Conservation (phyloP, 225 moss, liverwort and hornwort species). For the Anthoceros angustus region DNA sequence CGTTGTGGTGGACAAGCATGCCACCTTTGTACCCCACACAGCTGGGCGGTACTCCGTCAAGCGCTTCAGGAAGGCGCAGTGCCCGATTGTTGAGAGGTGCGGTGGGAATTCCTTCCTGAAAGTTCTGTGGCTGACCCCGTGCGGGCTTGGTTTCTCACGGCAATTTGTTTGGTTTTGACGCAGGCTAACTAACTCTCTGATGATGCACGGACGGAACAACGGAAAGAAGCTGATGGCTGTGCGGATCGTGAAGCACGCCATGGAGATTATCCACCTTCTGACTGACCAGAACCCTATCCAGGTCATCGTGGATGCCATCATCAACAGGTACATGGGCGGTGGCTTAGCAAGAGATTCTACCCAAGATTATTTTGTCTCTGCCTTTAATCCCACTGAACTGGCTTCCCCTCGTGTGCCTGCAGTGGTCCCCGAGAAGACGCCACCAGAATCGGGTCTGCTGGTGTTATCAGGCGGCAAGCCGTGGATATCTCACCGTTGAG, state of each 20-base stretch:
- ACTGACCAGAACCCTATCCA: constrained; percentile 66
- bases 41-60: constrained; percentile 69
- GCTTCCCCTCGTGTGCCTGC: background rate
- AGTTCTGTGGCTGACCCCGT: background rate
- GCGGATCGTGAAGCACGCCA: constrained; percentile 71
- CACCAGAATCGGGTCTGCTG: constrained; percentile 72
- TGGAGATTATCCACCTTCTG: constrained; percentile 77
- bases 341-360: too few species aligned
- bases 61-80: constrained; percentile 68
- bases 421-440: constrained; percentile 82
- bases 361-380: background rate
- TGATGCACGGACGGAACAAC: constrained; percentile 86
- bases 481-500: constrained; percentile 78
- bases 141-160: too few species aligned
- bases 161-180: background rate
- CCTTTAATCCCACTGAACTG: background rate
- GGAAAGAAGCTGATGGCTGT: constrained; percentile 82
- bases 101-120: background rate
- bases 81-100: constrained; percentile 55
- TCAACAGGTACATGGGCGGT: constrained; percentile 35
- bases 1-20: constrained; percentile 60
- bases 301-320: constrained; percentile 70
- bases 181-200: constrained; percentile 62
- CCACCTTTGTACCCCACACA: constrained; percentile 63
- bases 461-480: constrained; percentile 74